Conservation (phyloP, 768 basidiomycete species). For the Baorangia bicolor region DNA sequence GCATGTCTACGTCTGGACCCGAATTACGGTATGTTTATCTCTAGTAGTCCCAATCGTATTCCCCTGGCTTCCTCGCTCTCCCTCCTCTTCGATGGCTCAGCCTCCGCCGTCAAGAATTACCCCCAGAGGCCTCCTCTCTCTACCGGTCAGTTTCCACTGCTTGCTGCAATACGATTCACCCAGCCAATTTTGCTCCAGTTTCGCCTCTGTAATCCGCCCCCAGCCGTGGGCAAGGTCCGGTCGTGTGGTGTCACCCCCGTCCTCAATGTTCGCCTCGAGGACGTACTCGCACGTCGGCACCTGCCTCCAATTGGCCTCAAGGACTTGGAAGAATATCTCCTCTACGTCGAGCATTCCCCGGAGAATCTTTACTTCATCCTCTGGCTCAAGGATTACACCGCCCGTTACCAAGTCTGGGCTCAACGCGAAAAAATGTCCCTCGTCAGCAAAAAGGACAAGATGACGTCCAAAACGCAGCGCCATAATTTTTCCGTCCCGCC, state of each 20-base stretch:
- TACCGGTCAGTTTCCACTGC: constrained; percentile 35
- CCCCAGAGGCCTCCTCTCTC: constrained; percentile 34
- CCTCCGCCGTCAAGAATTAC: constrained; percentile 33
- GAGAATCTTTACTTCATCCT: constrained; percentile 86
- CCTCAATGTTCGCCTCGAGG: constrained; percentile 66
- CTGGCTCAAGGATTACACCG: constrained; percentile 75
- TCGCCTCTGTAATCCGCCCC: constrained; percentile 67
- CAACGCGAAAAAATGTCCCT: constrained; percentile 28
- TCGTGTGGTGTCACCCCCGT: constrained; percentile 69
- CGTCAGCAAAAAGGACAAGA: constrained; percentile 41
- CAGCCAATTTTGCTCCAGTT: constrained; percentile 15
- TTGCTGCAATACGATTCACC: background rate
- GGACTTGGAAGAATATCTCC: constrained; percentile 77
- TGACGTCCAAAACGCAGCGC: constrained; percentile 35
- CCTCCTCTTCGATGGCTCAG: constrained; percentile 21
- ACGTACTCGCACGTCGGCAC: constrained; percentile 73
- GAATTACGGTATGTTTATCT: constrained; percentile 17
- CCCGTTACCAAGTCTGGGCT: constrained; percentile 44
- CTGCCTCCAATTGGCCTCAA: constrained; percentile 77
- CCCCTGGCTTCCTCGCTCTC: background rate
- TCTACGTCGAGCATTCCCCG: constrained; percentile 72
- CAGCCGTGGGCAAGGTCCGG: constrained; percentile 64
- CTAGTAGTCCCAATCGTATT: background rate
- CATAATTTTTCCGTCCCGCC: constrained; percentile 32
- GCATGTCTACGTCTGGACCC: background rate